phyloP scores from a whole-genome alignment of 2,329 filamentous ascomycete genomes.

The Nothomitra cinnamomea region DNA sequence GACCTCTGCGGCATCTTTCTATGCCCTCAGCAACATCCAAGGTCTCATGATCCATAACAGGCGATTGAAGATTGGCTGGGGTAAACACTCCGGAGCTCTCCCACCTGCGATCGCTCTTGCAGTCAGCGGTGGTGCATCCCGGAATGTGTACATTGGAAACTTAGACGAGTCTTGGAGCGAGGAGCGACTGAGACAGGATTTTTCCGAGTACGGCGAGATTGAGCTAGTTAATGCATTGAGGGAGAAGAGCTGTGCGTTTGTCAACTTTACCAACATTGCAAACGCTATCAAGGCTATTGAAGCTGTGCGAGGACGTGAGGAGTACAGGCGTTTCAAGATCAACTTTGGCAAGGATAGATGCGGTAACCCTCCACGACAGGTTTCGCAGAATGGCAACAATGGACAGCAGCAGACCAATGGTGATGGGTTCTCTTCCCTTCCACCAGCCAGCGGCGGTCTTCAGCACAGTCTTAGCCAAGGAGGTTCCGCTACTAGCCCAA shows the following conservation, averaged over 20 bases:
- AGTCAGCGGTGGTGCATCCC: constrained; percentile 90
- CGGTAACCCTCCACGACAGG: constrained; percentile 85
- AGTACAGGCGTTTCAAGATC: constrained; percentile 98
- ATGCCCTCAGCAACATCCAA: constrained; percentile 90
- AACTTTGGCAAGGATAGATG: constrained; percentile 99
- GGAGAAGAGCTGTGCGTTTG: constrained; percentile 98
- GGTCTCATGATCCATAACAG: constrained; percentile 99
- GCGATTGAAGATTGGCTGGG: constrained; percentile 96
- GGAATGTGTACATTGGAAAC: constrained; percentile 97
- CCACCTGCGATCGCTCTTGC: constrained; percentile 91
- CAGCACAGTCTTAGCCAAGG: constrained; percentile 35
- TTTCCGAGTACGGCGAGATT: constrained; percentile 93
- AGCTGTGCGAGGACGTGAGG: constrained; percentile 81
- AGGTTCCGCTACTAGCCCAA: constrained; percentile 42
- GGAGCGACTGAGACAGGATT: constrained; percentile 87
- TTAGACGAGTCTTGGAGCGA: constrained; percentile 95
- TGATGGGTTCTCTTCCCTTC: constrained; percentile 32
- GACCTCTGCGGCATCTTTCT: constrained; percentile 93
- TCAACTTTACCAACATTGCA: constrained; percentile 99
- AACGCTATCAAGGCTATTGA: constrained; percentile 99
- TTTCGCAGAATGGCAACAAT: constrained; percentile 29
- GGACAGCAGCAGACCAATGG: constrained; percentile 50
- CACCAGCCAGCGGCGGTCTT: constrained; percentile 35
- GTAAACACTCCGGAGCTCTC: constrained; percentile 92
- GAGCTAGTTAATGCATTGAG: constrained; percentile 91